Percentiles rank a stretch among this genome's conserved stretches.
Conservation (phyloP, 2,329 filamentous ascomycete species). For the Meredithiella fracta region DNA sequence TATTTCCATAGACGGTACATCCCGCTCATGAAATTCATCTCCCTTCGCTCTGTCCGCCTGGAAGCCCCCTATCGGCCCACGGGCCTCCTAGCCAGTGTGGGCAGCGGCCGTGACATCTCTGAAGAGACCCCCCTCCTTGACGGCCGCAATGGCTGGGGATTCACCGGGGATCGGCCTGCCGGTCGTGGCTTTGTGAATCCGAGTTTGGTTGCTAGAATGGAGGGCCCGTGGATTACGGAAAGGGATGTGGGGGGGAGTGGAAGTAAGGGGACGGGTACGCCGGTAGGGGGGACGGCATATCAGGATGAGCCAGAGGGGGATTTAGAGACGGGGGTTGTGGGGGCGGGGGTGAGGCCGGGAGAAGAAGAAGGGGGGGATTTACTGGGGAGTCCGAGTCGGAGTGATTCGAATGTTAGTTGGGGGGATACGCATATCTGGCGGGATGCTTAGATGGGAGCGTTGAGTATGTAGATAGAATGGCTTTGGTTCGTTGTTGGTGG, state of each 20-base stretch:
- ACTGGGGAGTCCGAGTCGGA: conserved; percentile 21
- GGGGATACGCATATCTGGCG: conserved; percentile 36
- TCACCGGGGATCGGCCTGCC: conserved; percentile 5
- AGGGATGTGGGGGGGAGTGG: not conserved
- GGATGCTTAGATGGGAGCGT: conserved; percentile 16
- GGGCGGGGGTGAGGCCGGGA: not conserved
- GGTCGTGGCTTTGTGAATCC: conserved; percentile 54
- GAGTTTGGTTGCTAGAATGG: conserved; percentile 51
- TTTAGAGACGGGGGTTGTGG: not conserved
- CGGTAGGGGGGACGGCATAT: not conserved
- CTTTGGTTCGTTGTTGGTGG: too few relatives aligned
- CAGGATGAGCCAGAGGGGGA: not conserved
- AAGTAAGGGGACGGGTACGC: not conserved
- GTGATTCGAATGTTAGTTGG: conserved; percentile 29
- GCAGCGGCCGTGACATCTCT: conserved; percentile 22
- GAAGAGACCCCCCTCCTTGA: conserved; percentile 21
- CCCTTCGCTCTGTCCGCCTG: conserved; percentile 64
- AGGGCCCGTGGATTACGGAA: conserved; percentile 52
- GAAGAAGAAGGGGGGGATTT: not conserved
- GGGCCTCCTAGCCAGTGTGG: not conserved
- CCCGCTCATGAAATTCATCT: conserved; percentile 82
- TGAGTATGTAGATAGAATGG: too few relatives aligned
- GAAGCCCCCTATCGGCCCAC: not conserved
- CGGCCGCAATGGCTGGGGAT: conserved; percentile 19
- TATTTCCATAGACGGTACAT: conserved; percentile 69